phyloP scores from a whole-genome alignment of 2,329 filamentous ascomycete genomes.

The Fusarium pseudoanthophilum region DNA sequence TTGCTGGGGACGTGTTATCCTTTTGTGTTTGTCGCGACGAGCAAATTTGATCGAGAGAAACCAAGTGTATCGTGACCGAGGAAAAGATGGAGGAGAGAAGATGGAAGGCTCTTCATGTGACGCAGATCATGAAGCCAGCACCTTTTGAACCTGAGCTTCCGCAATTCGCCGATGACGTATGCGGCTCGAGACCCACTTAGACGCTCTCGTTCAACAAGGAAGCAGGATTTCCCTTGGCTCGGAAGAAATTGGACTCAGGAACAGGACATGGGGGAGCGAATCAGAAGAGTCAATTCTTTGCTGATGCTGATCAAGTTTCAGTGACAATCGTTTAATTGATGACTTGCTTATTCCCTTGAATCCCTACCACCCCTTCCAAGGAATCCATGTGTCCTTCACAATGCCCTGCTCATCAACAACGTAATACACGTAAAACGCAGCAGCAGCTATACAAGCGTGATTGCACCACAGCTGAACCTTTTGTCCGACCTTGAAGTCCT shows the following conservation, averaged over 20 bases:
- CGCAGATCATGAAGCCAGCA: slow-evolving; percentile 37
- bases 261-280: slow-evolving; percentile 21
- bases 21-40: neutral
- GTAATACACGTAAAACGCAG: slow-evolving; percentile 50
- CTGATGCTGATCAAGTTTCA: slow-evolving; percentile 5
- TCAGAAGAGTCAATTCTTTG: slow-evolving; percentile 22
- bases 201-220: slow-evolving; percentile 14
- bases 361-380: slow-evolving; percentile 51
- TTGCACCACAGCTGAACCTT: slow-evolving; percentile 47
- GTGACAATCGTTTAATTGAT: neutral
- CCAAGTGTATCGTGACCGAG: slow-evolving; percentile 19
- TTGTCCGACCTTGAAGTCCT: slow-evolving; percentile 49
- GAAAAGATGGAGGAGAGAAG: slow-evolving; percentile 23
- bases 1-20: neutral
- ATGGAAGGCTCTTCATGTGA: slow-evolving; percentile 36
- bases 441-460: slow-evolving; percentile 53
- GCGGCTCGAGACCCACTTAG: slow-evolving; percentile 42
- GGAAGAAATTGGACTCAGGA: slow-evolving; percentile 34
- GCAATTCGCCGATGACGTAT: slow-evolving; percentile 41
- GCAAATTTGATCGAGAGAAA: neutral
- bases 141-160: slow-evolving; percentile 32
- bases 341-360: neutral
- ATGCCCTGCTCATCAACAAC: slow-evolving; percentile 51
- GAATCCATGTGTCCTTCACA: slow-evolving; percentile 50
- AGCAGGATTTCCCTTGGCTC: slow-evolving; percentile 39